phyloP scores from a whole-genome alignment of 2,329 filamentous ascomycete genomes.

The Calycina herbarum region DNA sequence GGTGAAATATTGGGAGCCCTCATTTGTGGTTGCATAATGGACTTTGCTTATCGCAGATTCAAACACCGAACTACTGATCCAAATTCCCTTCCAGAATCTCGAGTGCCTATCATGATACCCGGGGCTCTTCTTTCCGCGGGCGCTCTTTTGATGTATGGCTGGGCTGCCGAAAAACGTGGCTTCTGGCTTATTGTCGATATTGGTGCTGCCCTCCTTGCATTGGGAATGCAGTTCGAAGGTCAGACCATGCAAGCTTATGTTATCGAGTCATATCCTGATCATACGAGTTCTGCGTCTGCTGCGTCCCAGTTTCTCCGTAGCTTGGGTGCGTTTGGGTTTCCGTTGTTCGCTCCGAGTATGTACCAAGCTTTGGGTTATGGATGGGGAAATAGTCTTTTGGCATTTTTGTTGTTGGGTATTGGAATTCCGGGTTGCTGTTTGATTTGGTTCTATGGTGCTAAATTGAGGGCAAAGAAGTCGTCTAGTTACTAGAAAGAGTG shows the following conservation, averaged over 20 bases:
- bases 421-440: not conserved
- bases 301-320: slow-evolving; percentile 25
- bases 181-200: slow-evolving; percentile 58
- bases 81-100: slow-evolving; percentile 57
- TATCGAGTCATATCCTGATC: slow-evolving; percentile 47
- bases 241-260: slow-evolving; percentile 45
- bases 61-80: slow-evolving; percentile 46
- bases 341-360: slow-evolving; percentile 29
- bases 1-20: not conserved
- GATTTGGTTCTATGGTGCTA: not conserved
- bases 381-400: slow-evolving; percentile 39
- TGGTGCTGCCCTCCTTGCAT: slow-evolving; percentile 48
- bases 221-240: slow-evolving; percentile 41
- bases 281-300: slow-evolving; percentile 42
- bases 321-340: slow-evolving; percentile 39
- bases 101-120: slow-evolving; percentile 57
- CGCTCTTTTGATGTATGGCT: slow-evolving; percentile 57
- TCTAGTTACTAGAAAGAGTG: not conserved
- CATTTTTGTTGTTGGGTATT: slow-evolving; percentile 27
- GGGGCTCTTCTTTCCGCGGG: slow-evolving; percentile 55
- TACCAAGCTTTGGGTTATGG: slow-evolving; percentile 37
- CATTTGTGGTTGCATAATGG: not conserved
- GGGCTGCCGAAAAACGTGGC: slow-evolving; percentile 50
- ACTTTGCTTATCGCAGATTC: not conserved
- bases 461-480: not conserved